Conservation (phyloP, 371 early-diverging fungal genomes). For the Actinomucor elegans region DNA sequence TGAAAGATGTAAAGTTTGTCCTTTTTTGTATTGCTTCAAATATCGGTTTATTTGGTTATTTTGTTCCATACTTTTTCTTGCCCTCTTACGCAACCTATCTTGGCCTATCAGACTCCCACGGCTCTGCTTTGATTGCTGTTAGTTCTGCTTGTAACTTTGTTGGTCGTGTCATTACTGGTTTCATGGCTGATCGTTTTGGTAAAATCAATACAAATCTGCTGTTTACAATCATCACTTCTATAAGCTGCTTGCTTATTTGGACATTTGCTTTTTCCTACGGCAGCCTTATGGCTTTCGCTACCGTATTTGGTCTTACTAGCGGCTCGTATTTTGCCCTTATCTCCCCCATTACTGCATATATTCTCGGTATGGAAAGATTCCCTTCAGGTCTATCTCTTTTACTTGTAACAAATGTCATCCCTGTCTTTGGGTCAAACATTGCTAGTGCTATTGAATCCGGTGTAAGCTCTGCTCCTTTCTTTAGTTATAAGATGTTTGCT, state of each 20-base stretch:
- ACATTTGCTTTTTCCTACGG: slow-evolving; percentile 46
- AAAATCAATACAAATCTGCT: slow-evolving; percentile 41
- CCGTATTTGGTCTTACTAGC: slow-evolving; percentile 43
- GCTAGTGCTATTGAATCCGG: slow-evolving; percentile 32
- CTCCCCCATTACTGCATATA: slow-evolving; percentile 35
- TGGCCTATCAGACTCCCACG: slow-evolving; percentile 29
- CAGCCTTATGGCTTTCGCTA: slow-evolving; percentile 37
- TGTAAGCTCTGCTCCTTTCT: slow-evolving; percentile 20
- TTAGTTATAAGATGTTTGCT: slow-evolving; percentile 36
- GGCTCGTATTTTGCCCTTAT: slow-evolving; percentile 42
- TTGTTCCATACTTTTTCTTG: slow-evolving; percentile 61
- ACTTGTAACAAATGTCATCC: slow-evolving; percentile 24
- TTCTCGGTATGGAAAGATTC: slow-evolving; percentile 35
- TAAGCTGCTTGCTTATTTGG: slow-evolving; percentile 51
- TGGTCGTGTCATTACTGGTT: slow-evolving; percentile 58
- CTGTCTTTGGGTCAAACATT: slow-evolving; percentile 40
- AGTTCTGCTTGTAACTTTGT: slow-evolving; percentile 55
- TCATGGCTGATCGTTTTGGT: slow-evolving; percentile 46
- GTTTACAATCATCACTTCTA: slow-evolving; percentile 28
- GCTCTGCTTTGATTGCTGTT: slow-evolving; percentile 33
- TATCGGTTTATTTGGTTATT: slow-evolving; percentile 54
- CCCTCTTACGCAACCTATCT: slow-evolving; percentile 39
- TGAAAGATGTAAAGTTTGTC: slow-evolving; percentile 46
- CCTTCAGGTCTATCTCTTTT: slow-evolving; percentile 37
- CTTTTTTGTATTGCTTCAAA: slow-evolving; percentile 42